These are phyloP conservation scores for Penicillium fuscoglaucum DNA, from an alignment of 2,329 filamentous ascomycete species.

Conservation along the genomic window DNA sequence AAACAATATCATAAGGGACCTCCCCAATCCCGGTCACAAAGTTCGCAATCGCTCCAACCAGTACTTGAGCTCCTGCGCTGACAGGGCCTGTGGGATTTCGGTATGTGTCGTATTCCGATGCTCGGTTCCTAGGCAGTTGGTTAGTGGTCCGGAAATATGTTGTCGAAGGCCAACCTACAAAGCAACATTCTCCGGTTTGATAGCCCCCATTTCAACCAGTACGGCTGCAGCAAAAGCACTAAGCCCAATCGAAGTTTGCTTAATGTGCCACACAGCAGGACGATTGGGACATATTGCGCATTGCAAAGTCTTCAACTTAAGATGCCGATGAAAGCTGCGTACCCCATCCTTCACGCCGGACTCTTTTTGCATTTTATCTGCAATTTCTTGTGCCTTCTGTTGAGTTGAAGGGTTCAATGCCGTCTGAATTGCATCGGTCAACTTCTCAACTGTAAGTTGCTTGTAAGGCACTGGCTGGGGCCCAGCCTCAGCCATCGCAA, in stretches of 20 bases:
- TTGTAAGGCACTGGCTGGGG: constrained; percentile 70
- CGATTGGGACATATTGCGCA: constrained; percentile 69
- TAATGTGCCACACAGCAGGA: constrained; percentile 73
- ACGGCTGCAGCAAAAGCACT: constrained; percentile 72
- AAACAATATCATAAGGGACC: constrained; percentile 55
- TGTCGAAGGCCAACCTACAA: constrained; percentile 50
- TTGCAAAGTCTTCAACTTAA: constrained; percentile 65
- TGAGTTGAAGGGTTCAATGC: constrained; percentile 62
- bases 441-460: constrained; percentile 63
- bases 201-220: constrained; percentile 62
- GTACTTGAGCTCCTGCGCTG: constrained; percentile 70
- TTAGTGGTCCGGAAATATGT: constrained; percentile 28
- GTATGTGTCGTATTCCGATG: constrained; percentile 72
- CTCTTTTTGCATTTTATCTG: constrained; percentile 66
- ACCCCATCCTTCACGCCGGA: constrained; percentile 63
- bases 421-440: constrained; percentile 64
- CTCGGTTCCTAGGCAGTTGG: constrained; percentile 45
- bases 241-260: constrained; percentile 64
- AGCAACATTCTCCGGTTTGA: constrained; percentile 71
- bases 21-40: constrained; percentile 83
- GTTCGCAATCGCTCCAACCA: constrained; percentile 78
- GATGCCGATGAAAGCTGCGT: constrained; percentile 68
- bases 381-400: constrained; percentile 58
- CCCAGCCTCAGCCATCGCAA: constrained; percentile 69
- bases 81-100: constrained; percentile 78